Evolutionary conservation across 805 yeast genomes (phyloP), one percentile per base, ranked within the genome.

Genomic region (Wickerhamiella domercqiae): DNA sequence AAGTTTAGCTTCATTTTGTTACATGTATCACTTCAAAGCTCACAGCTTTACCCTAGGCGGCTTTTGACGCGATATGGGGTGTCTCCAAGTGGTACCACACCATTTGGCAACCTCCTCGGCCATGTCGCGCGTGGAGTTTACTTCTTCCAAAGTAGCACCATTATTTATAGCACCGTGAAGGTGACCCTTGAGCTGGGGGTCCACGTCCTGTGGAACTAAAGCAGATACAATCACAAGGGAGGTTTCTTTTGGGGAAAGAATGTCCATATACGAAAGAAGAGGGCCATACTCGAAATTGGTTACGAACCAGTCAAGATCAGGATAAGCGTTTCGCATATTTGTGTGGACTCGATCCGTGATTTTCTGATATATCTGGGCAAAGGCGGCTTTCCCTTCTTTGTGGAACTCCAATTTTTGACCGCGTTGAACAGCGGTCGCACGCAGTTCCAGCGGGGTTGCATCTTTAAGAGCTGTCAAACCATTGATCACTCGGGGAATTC

Each of bases 141-240:
- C 62, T 41, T 78, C 78, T 36, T 75, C 79, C 21, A 54, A 50
- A 7, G 78, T 63, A 6, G 80, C 78, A 0, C 94, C 94, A 21
- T 73, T 69, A 50, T 82, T 83, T 35, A 75, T 43, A 0, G 94
- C 95, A 0, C 96, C 96, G 54, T 68, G 71, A 43, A 86, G 64
- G 53, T 86, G 96, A 0, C 96, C 96, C 57, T 82, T 80, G 46
- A 86, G 64, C 50, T 86, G 95, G 0, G 94, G 94, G 47, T 80
- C 82, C 7, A 86, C 95, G 55, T 86, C 93, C 53, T 82, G 94
- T 1, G 96, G 95, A 7, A 86, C 74, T 46, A 86, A 64, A 43
- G 87, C 68, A 0, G 93, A 75, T 14, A 86, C 70, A 2, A 86
- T 72, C 22, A 82, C 75, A 41, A 82, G 53, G 22, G 87, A 74